Evolutionary conservation across 306 rosid species (phyloP).

Genomic region (Rosa lucieae): DNA sequence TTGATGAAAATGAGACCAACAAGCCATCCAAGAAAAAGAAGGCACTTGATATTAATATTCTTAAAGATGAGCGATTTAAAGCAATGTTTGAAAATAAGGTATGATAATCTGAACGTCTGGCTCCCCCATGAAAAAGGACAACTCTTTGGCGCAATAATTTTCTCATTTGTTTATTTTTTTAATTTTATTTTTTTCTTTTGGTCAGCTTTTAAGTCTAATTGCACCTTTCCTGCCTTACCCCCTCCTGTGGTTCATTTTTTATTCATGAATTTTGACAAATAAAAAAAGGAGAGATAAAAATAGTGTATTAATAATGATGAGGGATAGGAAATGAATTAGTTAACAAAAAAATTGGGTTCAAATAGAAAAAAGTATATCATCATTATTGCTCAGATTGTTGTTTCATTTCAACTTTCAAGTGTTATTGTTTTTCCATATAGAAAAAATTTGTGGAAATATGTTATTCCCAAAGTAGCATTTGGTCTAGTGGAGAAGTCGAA

Average conservation of each 20-base stretch:
- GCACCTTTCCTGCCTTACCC: background rate
- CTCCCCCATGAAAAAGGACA: background rate
- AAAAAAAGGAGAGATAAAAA: background rate
- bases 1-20: conserved; percentile 45
- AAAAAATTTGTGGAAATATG: no score
- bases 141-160: background rate
- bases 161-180: background rate
- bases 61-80: conserved; percentile 73
- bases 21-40: conserved; percentile 79
- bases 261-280: background rate
- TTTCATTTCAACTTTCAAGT: no score
- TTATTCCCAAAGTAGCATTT: no score
- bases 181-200: background rate
- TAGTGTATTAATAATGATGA: background rate
- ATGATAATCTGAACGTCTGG: conserved; percentile 22
- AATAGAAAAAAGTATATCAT: background rate
- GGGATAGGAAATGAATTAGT: background rate
- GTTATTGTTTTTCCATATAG: no score
- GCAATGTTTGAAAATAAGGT: conserved; percentile 64
- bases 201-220: background rate
- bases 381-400: background rate
- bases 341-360: background rate
- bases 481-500: no score
- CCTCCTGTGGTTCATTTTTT: background rate
- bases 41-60: conserved; percentile 46